These are phyloP conservation scores for Monascus purpureus DNA, from an alignment of 495 filamentous ascomycete species.

Conservation along the genomic window DNA sequence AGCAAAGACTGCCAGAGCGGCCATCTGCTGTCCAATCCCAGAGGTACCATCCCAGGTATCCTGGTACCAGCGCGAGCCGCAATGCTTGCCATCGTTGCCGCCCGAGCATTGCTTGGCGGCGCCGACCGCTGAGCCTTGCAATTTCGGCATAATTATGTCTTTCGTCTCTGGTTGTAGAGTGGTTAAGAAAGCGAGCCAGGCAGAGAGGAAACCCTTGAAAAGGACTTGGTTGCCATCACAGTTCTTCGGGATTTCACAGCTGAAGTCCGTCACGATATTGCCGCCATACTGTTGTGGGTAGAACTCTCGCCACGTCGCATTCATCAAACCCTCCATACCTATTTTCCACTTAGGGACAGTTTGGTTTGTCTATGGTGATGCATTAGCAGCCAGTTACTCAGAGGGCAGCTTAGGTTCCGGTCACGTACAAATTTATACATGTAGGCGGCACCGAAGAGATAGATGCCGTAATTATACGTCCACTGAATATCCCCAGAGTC, in stretches of 20 bases:
- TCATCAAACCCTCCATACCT: constrained; percentile 41
- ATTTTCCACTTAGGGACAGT: constrained; percentile 49
- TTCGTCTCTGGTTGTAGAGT: constrained; percentile 52
- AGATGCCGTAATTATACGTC: constrained; percentile 66
- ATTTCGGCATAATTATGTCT: constrained; percentile 42
- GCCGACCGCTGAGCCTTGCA: constrained; percentile 47
- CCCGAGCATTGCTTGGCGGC: constrained; percentile 54
- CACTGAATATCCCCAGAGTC: constrained; percentile 51
- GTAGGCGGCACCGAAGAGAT: constrained; percentile 55
- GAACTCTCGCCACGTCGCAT: constrained; percentile 25
- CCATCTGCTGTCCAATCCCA: constrained; percentile 34
- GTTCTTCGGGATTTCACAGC: constrained; percentile 49
- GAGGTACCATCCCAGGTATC: constrained; percentile 43
- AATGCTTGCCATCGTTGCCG: constrained; percentile 41
- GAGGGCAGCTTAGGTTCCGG: too few relatives aligned
- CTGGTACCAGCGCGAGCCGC: constrained; percentile 56
- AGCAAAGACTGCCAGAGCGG: constrained; percentile 38
- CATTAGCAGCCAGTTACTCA: too few relatives aligned
- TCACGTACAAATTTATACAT: constrained; percentile 58
- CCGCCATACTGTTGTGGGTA: constrained; percentile 42
- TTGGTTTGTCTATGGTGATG: too few relatives aligned
- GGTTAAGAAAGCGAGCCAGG: constrained; percentile 52
- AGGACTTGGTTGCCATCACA: constrained; percentile 59
- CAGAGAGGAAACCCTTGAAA: constrained; percentile 64
- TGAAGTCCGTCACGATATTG: constrained; percentile 49